Conservation (phyloP, 805 yeast species). For the Candida succiphila region DNA sequence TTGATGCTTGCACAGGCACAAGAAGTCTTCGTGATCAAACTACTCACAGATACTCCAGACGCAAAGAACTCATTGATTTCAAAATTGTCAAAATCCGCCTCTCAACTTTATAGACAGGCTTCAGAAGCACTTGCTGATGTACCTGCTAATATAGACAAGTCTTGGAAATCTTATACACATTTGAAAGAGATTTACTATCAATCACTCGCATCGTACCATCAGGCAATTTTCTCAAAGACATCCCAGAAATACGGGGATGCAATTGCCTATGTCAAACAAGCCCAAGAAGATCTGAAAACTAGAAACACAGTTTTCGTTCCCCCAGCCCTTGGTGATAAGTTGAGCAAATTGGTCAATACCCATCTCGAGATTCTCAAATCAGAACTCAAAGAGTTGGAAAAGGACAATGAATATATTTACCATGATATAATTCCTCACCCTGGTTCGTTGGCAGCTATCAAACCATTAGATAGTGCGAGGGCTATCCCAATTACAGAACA, state of each 20-base stretch:
- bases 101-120: slow-evolving; percentile 45
- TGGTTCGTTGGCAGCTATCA: slow-evolving; percentile 52
- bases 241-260: slow-evolving; percentile 64
- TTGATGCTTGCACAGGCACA: slow-evolving; percentile 83
- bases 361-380: slow-evolving; percentile 8
- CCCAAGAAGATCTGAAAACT: slow-evolving; percentile 30
- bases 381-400: slow-evolving; percentile 35
- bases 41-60: slow-evolving; percentile 36
- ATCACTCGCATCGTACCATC: slow-evolving; percentile 51
- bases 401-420: slow-evolving; percentile 85
- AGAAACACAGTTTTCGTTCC: slow-evolving; percentile 4
- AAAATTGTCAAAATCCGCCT: slow-evolving; percentile 58
- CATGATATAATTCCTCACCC: slow-evolving; percentile 65
- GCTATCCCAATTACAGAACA: slow-evolving; percentile 41
- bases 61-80: slow-evolving; percentile 62
- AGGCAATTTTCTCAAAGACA: slow-evolving; percentile 45
- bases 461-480: slow-evolving; percentile 61
- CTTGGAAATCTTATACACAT: slow-evolving; percentile 43
- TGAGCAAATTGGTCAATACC: slow-evolving; percentile 20
- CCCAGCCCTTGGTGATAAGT: slow-evolving; percentile 11
- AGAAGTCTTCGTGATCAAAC: slow-evolving; percentile 65
- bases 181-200: slow-evolving; percentile 47
- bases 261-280: slow-evolving; percentile 49
- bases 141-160: slow-evolving; percentile 13
- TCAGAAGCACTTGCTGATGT: slow-evolving; percentile 30